A percentile compares a stretch with the other conserved stretches of the same genome.
These are phyloP conservation scores for Stagonosporopsis tanaceti DNA, from an alignment of 2,329 filamentous ascomycete species.

Conservation along the genomic window DNA sequence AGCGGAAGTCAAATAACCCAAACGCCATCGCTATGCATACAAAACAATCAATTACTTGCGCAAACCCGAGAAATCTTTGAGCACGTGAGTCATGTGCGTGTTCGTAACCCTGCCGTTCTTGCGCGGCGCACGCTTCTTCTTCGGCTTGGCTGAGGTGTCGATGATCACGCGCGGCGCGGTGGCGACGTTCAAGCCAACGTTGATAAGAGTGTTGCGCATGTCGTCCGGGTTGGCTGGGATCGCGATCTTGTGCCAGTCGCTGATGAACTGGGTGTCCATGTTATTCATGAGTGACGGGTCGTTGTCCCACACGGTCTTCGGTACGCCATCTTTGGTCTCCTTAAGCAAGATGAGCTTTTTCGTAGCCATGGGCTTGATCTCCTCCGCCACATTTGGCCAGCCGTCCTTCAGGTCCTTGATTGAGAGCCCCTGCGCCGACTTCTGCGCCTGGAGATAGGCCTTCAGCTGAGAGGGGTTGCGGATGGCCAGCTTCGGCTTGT, in stretches of 20 bases:
- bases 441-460: slow-evolving; percentile 80
- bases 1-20: not conserved
- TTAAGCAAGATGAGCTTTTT: slow-evolving; percentile 84
- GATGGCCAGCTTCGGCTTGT: slow-evolving; percentile 85
- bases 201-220: slow-evolving; percentile 77
- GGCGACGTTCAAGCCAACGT: slow-evolving; percentile 82
- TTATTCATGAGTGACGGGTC: slow-evolving; percentile 77
- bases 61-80: slow-evolving; percentile 73
- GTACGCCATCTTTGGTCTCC: slow-evolving; percentile 87
- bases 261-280: slow-evolving; percentile 83
- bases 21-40: slow-evolving; percentile 46
- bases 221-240: slow-evolving; percentile 76
- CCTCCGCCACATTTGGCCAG: slow-evolving; percentile 84
- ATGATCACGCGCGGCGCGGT: slow-evolving; percentile 75
- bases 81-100: slow-evolving; percentile 81
- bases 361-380: slow-evolving; percentile 78
- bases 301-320: slow-evolving; percentile 84
- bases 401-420: slow-evolving; percentile 96
- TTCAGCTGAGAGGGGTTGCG: slow-evolving; percentile 79
- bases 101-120: slow-evolving; percentile 84
- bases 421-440: slow-evolving; percentile 78
- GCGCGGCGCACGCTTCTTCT: slow-evolving; percentile 78
- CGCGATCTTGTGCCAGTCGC: slow-evolving; percentile 82
- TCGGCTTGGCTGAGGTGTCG: slow-evolving; percentile 67
- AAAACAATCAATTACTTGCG: slow-evolving; percentile 40